These are phyloP conservation scores for Dunaliella primolecta DNA, from an alignment of 139 green algal species.

Conservation along the genomic window DNA sequence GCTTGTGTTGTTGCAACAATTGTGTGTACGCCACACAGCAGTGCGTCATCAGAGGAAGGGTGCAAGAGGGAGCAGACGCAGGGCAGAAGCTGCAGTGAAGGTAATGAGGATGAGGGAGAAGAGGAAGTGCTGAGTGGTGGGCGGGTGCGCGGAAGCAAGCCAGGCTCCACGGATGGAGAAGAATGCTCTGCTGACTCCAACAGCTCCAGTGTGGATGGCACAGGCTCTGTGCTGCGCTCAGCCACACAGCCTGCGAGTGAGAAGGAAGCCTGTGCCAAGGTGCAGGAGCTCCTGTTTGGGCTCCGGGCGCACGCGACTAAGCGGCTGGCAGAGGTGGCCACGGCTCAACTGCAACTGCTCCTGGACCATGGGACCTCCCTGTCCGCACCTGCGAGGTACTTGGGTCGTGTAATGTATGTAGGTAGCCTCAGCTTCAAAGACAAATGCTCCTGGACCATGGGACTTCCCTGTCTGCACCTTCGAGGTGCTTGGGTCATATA, in stretches of 20 bases:
- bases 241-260: too few species aligned
- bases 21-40: too few species aligned
- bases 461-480: constrained; percentile 20
- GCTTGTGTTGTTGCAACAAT: too few species aligned
- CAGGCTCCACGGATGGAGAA: too few species aligned
- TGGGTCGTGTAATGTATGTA: constrained; percentile 9
- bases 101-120: neutral
- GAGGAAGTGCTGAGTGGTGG: too few species aligned
- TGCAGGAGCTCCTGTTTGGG: too few species aligned
- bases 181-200: too few species aligned
- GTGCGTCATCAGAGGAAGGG: too few species aligned
- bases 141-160: too few species aligned
- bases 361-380: constrained; percentile 28
- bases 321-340: constrained; percentile 33
- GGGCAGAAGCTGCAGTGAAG: neutral
- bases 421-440: constrained; percentile 30
- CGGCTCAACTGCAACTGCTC: constrained; percentile 41
- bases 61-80: neutral
- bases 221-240: neutral
- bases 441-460: constrained; percentile 38
- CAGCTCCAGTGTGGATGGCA: neutral
- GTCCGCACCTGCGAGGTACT: constrained; percentile 23
- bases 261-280: too few species aligned
- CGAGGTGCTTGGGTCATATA: constrained; percentile 15
- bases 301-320: constrained; percentile 25